phyloP scores from a whole-genome alignment of 441 rosid species.

The Adansonia rubrostipa region DNA sequence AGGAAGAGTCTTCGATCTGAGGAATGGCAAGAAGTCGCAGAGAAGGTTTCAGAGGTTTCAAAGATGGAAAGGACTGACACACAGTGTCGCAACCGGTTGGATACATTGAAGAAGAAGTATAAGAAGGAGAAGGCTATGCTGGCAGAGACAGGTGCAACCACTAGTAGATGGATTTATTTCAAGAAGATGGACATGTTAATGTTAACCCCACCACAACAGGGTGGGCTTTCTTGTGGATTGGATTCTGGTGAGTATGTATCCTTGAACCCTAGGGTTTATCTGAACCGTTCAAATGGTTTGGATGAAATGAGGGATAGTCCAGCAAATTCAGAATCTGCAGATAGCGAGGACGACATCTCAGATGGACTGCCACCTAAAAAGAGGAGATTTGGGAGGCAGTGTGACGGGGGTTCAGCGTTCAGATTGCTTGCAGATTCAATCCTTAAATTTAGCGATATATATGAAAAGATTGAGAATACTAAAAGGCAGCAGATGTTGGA shows the following conservation, averaged over 20 bases:
- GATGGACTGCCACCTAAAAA: conserved; percentile 78
- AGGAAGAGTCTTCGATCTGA: conserved; percentile 89
- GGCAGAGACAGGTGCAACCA: conserved; percentile 41
- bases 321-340: conserved; percentile 63
- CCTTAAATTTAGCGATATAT: conserved; percentile 73
- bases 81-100: conserved; percentile 82
- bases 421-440: conserved; percentile 80
- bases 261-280: conserved; percentile 57
- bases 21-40: conserved; percentile 94
- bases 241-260: conserved; percentile 87
- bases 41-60: conserved; percentile 81
- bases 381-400: conserved; percentile 59
- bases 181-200: conserved; percentile 81
- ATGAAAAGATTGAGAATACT: conserved; percentile 85
- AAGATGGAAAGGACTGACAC: conserved; percentile 75
- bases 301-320: conserved; percentile 93
- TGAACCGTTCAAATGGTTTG: conserved; percentile 73
- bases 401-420: conserved; percentile 57
- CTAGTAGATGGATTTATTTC: conserved; percentile 78
- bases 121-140: conserved; percentile 73
- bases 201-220: conserved; percentile 67
- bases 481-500: conserved; percentile 83
- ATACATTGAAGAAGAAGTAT: conserved; percentile 87
- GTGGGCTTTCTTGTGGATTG: conserved; percentile 81
- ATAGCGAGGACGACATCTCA: conserved; percentile 57